phyloP scores from a whole-genome alignment of 148 eudicot genomes.

The Bassia scoparia region DNA sequence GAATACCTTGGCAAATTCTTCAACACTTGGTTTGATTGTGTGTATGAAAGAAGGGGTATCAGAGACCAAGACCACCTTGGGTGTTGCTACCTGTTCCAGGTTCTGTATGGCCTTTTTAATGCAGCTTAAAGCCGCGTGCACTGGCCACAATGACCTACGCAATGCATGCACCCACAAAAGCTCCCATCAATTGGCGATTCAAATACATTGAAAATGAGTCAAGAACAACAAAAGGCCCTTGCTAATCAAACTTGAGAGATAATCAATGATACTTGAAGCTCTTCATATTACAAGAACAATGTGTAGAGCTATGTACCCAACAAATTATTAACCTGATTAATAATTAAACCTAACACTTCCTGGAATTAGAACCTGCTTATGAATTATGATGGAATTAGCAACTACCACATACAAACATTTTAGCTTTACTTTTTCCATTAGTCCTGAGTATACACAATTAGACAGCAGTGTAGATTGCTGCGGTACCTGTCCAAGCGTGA shows the following conservation, averaged over 20 bases:
- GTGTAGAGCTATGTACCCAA: neutral
- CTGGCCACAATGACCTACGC: slow-evolving; percentile 60
- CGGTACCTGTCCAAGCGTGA: neutral
- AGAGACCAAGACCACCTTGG: slow-evolving; percentile 69
- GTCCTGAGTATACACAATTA: no score
- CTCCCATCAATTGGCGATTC: slow-evolving; percentile 1
- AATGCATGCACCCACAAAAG: slow-evolving; percentile 15
- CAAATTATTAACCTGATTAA: neutral
- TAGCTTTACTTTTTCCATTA: no score
- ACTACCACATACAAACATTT: no score
- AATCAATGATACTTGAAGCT: neutral
- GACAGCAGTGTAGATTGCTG: no score
- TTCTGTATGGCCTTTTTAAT: slow-evolving; percentile 45
- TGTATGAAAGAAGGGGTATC: slow-evolving; percentile 73
- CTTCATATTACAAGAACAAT: neutral
- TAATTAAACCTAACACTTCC: no score
- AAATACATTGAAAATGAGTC: neutral
- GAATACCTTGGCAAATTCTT: slow-evolving; percentile 70
- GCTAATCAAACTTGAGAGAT: neutral
- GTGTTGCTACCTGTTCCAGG: slow-evolving; percentile 35
- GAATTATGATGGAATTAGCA: no score
- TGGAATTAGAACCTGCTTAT: no score
- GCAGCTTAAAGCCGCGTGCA: slow-evolving; percentile 69
- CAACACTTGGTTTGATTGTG: slow-evolving; percentile 42
- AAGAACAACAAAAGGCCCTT: neutral